phyloP scores from a whole-genome alignment of 2,329 filamentous ascomycete species.

The Salinomyces thailandicus region DNA sequence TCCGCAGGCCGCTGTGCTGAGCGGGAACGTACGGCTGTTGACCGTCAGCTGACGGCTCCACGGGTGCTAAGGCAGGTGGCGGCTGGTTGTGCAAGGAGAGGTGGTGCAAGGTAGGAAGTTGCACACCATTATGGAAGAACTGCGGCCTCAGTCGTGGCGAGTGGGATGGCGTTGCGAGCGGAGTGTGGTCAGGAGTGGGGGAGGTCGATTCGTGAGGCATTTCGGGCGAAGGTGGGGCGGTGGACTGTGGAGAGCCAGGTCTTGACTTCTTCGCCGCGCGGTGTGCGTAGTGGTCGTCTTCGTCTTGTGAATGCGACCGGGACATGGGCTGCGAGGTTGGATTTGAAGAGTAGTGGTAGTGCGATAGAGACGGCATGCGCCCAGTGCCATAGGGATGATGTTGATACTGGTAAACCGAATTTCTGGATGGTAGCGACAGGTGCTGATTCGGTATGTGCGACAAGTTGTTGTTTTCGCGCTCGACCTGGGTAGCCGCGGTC shows the following conservation, averaged over 20 bases:
- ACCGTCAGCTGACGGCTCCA: constrained; percentile 55
- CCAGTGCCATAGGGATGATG: constrained; percentile 45
- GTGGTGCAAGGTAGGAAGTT: constrained; percentile 77
- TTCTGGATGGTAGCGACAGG: constrained; percentile 22
- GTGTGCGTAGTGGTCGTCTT: constrained; percentile 68
- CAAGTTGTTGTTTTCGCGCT: constrained; percentile 43
- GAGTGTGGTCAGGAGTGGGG: constrained; percentile 94
- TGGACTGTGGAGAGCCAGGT: constrained; percentile 89
- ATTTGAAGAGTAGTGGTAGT: constrained; percentile 52
- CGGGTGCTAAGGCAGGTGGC: constrained; percentile 55
- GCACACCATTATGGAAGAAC: constrained; percentile 55
- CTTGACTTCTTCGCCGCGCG: constrained; percentile 77
- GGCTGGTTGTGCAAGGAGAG: constrained; percentile 50
- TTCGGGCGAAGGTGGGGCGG: constrained; percentile 87
- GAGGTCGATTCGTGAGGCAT: constrained; percentile 94
- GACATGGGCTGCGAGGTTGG: constrained; percentile 66
- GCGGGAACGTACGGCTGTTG: constrained; percentile 49
- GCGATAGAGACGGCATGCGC: constrained; percentile 64
- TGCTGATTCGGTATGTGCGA: constrained; percentile 34
- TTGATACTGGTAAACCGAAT: constrained; percentile 31
- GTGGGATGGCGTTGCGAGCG: constrained; percentile 90
- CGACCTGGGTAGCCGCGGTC: constrained; percentile 56
- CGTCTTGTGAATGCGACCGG: constrained; percentile 72
- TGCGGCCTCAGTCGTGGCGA: constrained; percentile 82
- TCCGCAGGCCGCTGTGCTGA: constrained; percentile 58